Conservation (phyloP, 495 filamentous ascomycete genomes). For the Clavariopsis aquatica region DNA sequence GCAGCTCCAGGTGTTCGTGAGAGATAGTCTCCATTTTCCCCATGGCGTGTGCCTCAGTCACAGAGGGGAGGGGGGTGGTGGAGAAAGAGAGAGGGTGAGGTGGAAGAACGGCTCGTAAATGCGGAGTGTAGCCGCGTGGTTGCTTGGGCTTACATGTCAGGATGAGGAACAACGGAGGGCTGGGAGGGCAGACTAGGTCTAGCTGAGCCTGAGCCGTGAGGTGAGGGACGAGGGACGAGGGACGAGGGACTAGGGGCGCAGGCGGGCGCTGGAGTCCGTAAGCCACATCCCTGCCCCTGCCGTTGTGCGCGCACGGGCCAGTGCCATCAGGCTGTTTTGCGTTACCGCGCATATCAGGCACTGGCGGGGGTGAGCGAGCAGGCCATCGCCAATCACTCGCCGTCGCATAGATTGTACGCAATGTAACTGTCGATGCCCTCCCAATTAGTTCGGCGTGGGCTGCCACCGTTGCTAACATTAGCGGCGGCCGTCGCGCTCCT, state of each 20-base stretch:
- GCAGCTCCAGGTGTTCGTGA: constrained; percentile 27
- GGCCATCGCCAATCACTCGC: constrained; percentile 9
- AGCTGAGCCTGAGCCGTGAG: constrained; percentile 12
- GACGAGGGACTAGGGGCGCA: not conserved
- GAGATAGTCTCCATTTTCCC: constrained; percentile 23
- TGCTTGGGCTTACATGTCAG: constrained; percentile 28
- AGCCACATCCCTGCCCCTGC: constrained; percentile 18
- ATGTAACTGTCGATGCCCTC: constrained; percentile 9
- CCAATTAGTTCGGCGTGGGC: constrained; percentile 8
- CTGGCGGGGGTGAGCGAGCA: not conserved
- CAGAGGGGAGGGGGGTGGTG: not conserved
- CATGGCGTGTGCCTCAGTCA: constrained; percentile 17
- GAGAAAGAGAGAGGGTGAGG: constrained; percentile 6
- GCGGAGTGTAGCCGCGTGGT: constrained; percentile 27
- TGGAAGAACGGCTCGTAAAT: constrained; percentile 3
- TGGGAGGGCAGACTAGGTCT: constrained; percentile 6
- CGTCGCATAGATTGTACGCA: constrained; percentile 9
- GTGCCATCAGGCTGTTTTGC: constrained; percentile 22
- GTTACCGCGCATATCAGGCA: constrained; percentile 9
- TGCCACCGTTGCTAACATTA: constrained; percentile 22
- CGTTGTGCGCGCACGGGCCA: not conserved
- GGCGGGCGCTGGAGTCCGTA: constrained; percentile 11
- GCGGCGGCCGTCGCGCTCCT: not conserved
- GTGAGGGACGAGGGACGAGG: not conserved
- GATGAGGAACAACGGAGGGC: constrained; percentile 2